Evolutionary conservation across 192 early-diverging fungal genomes (phyloP).

Genomic region (Cladochytrium replicatum): DNA sequence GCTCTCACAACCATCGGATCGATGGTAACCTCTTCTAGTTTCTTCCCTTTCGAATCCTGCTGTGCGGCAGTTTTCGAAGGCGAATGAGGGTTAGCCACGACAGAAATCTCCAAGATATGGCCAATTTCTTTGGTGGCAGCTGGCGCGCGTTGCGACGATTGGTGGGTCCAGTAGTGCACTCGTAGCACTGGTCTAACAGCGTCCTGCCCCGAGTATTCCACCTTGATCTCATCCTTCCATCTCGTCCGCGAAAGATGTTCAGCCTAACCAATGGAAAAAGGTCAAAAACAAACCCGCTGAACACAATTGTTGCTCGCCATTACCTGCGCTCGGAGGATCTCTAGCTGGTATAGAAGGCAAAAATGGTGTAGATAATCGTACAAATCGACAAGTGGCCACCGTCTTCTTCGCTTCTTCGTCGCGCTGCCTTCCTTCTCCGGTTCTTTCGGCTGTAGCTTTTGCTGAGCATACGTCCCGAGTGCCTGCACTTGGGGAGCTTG

Average conservation of each 20-base stretch:
- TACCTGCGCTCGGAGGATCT: slow-evolving; percentile 39
- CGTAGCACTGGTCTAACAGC: too few relatives aligned
- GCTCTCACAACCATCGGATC: too few relatives aligned
- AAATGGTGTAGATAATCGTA: slow-evolving; percentile 68
- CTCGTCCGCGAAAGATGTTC: slow-evolving; percentile 15
- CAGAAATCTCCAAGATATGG: too few relatives aligned
- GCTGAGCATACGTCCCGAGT: slow-evolving; percentile 33
- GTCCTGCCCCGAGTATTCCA: too few relatives aligned
- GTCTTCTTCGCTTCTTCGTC: slow-evolving; percentile 2
- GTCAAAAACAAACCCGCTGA: background rate
- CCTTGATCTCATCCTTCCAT: slow-evolving; percentile 6
- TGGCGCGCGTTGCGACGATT: too few relatives aligned
- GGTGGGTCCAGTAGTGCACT: too few relatives aligned
- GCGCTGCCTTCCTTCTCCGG: background rate
- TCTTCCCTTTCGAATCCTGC: too few relatives aligned
- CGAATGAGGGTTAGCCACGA: too few relatives aligned
- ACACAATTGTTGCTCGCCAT: too few relatives aligned
- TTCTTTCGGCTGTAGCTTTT: slow-evolving; percentile 27
- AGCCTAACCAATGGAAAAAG: background rate
- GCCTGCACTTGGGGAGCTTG: slow-evolving; percentile 40
- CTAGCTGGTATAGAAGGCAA: slow-evolving; percentile 54
- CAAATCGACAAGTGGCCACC: slow-evolving; percentile 52
- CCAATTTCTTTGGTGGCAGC: too few relatives aligned
- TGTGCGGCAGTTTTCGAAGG: too few relatives aligned
- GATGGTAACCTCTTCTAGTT: too few relatives aligned